Evolutionary conservation across 495 filamentous ascomycete species (phyloP), one percentile per base, ranked within the genome.

Genomic region (Hyphodiscus hymeniophilus): DNA sequence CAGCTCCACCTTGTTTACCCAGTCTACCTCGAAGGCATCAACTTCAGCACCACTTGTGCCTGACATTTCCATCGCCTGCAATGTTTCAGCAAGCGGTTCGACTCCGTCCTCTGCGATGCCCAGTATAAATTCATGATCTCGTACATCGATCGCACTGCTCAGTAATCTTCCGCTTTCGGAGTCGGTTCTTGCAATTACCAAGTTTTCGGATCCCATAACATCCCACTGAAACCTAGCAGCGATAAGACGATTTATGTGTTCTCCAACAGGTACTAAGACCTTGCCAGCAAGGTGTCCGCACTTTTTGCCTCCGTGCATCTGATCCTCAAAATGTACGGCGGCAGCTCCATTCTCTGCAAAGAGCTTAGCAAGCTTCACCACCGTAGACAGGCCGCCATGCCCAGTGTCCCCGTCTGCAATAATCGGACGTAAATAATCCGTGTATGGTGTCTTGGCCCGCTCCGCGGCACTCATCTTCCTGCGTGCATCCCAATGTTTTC

Each of bases 341-440:
- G 92, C 92, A 0, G 94, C 92, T 34, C 92, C 92, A 55, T 94
- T 94, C 66, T 98, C 92, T n/a, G 94, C 92, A 56, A 98, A 98
- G 11, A 98, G 79, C 67, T 97, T 98, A 21, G 92, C 89, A 16
- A 98, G 79, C 71, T 98, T 98, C 59, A 96, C 73, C 6, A 98
- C 92, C 3, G 92, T 85, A 5, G 87, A 87, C 33, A 97, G 66
- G 10, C 92, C 92, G 24, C 92, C 92, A 63, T 89, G 85, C 32
- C 92, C 92, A 18, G 91, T 97, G 64, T 98, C 92, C 48, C 92
- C 92, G 60, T 98, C 92, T n/a, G 92, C 94, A 50, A 98, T 74
- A 48, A 98, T 98, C 28, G 92, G 92, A 23, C 92, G 79, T 61
- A 98, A 67, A 55, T 94, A 97, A 63, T 98, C 92, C 31, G 84